These are phyloP conservation scores for Albifimbria verrucaria DNA, from an alignment of 2,329 filamentous ascomycete species.

Conservation along the genomic window DNA sequence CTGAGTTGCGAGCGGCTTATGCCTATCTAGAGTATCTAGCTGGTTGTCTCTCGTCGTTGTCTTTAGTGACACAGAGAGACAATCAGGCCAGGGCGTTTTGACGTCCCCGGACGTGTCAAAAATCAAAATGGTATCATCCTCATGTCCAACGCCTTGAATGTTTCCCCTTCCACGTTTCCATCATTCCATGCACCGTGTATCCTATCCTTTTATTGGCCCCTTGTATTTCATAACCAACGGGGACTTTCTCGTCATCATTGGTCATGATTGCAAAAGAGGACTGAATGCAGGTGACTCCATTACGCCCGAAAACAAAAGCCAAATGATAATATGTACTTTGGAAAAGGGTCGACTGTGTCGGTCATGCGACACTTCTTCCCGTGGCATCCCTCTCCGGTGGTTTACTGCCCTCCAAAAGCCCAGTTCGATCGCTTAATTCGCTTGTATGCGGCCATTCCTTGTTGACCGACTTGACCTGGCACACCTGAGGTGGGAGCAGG, in stretches of 20 bases:
- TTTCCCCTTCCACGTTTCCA: background rate
- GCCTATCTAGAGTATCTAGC: background rate
- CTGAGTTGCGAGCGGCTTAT: background rate
- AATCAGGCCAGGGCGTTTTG: background rate
- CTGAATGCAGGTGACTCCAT: background rate
- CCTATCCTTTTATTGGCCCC: background rate
- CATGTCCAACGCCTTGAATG: background rate
- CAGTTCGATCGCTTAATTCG: constrained; percentile 2
- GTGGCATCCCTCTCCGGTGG: no score
- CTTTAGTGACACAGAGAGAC: no score
- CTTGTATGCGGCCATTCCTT: background rate
- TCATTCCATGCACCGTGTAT: background rate
- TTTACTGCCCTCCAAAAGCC: constrained; percentile 2
- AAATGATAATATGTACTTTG: background rate
- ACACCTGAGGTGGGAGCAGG: background rate
- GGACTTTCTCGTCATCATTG: background rate
- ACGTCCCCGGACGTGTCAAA: background rate
- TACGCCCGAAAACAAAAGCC: background rate
- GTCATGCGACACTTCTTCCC: no score
- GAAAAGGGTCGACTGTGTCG: background rate
- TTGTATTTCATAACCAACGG: no score
- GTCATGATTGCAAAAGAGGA: background rate
- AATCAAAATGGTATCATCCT: background rate
- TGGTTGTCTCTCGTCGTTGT: background rate
- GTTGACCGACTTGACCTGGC: background rate